Conservation (phyloP, 116 monocot genomes). For the Posidonia oceanica region DNA sequence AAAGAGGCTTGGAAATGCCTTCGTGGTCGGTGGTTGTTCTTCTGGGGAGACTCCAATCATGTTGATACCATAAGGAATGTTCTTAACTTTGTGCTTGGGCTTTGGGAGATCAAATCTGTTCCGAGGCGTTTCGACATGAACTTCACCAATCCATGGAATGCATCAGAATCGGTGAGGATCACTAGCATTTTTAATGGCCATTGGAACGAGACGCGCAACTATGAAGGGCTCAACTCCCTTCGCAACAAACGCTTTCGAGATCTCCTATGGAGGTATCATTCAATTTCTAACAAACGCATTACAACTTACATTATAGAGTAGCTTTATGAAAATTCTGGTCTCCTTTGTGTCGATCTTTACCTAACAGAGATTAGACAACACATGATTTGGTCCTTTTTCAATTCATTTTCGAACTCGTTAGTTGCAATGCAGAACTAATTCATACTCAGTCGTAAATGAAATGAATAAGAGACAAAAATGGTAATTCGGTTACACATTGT, state of each 20-base stretch:
- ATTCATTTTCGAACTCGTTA: too few species aligned
- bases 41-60: slow-evolving; percentile 98
- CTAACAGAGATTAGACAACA: too few species aligned
- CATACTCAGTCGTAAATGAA: too few species aligned
- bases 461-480: too few species aligned
- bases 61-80: slow-evolving; percentile 86
- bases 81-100: slow-evolving; percentile 56
- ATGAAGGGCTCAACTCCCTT: slow-evolving; percentile 63
- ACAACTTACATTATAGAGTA: too few species aligned
- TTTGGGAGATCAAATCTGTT: slow-evolving; percentile 23
- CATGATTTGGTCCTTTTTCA: too few species aligned
- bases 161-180: slow-evolving; percentile 48
- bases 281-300: neutral
- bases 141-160: slow-evolving; percentile 43
- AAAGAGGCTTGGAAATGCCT: slow-evolving; percentile 64
- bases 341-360: neutral
- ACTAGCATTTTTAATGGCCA: slow-evolving; percentile 91
- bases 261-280: slow-evolving; percentile 18
- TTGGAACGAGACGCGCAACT: slow-evolving; percentile 73
- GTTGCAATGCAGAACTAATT: too few species aligned
- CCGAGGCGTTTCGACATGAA: slow-evolving; percentile 48
- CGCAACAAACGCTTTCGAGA: slow-evolving; percentile 28
- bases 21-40: slow-evolving; percentile 60
- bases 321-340: too few species aligned
- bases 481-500: too few species aligned